Evolutionary conservation across 768 basidiomycete genomes (phyloP).

Genomic region (Hygrophoropsis aurantiaca): DNA sequence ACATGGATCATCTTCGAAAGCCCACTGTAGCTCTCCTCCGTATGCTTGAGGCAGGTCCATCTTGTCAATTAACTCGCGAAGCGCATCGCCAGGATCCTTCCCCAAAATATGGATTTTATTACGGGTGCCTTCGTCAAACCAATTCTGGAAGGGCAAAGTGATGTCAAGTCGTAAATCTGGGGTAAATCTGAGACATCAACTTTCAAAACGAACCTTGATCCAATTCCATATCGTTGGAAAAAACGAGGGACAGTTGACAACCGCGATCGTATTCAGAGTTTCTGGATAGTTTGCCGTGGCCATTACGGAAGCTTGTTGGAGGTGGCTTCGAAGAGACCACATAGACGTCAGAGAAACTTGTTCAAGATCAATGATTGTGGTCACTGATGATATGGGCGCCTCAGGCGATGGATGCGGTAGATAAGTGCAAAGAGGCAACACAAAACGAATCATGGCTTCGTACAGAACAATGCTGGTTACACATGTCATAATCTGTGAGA

Average conservation of each 20-base stretch:
- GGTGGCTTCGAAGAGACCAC: constrained; percentile 69
- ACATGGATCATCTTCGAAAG: constrained; percentile 62
- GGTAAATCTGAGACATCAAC: no score
- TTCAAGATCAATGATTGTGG: constrained; percentile 73
- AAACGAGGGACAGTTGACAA: constrained; percentile 82
- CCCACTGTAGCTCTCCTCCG: constrained; percentile 75
- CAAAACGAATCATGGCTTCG: constrained; percentile 67
- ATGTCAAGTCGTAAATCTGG: neutral
- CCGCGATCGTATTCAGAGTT: constrained; percentile 61
- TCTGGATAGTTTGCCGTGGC: constrained; percentile 85
- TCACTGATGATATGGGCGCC: constrained; percentile 59
- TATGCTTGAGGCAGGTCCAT: constrained; percentile 64
- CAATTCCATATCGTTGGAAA: constrained; percentile 84
- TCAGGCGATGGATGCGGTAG: constrained; percentile 52
- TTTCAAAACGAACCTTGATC: constrained; percentile 58
- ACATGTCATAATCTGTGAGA: neutral
- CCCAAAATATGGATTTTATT: constrained; percentile 77
- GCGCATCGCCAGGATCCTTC: constrained; percentile 50
- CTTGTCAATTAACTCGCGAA: constrained; percentile 49
- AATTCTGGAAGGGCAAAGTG: constrained; percentile 40
- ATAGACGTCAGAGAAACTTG: constrained; percentile 59
- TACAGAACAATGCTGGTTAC: constrained; percentile 68
- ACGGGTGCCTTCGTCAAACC: constrained; percentile 80
- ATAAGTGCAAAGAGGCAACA: constrained; percentile 59
- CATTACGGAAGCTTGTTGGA: constrained; percentile 73